A percentile compares a stretch with the other conserved stretches of the same genome.
phyloP scores from a whole-genome alignment of 1,284 basidiomycete species.

The Marasmius tenuissimus region DNA sequence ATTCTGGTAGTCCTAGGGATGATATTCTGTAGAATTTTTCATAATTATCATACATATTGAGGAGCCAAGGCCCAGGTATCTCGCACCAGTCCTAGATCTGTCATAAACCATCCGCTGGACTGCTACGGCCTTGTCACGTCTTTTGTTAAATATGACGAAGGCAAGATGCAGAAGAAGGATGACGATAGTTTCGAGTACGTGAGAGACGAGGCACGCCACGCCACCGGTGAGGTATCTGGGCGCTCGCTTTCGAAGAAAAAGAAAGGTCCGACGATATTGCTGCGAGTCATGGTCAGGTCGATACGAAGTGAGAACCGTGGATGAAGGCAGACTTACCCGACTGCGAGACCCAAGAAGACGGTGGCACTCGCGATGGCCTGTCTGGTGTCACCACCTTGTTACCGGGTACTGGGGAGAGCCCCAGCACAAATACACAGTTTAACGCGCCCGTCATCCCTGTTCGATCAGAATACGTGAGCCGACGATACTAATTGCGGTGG shows the following conservation, averaged over 20 bases:
- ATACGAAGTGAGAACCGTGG: background rate
- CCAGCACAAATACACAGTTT: slow-evolving; percentile 43
- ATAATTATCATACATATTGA: no score
- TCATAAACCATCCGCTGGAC: slow-evolving; percentile 22
- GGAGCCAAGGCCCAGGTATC: no score
- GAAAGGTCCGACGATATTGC: slow-evolving; percentile 42
- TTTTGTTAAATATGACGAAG: slow-evolving; percentile 36
- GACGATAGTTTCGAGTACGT: slow-evolving; percentile 29
- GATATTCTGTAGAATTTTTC: no score
- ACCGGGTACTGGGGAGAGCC: slow-evolving; percentile 42
- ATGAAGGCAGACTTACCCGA: slow-evolving; percentile 25
- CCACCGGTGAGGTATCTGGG: slow-evolving; percentile 41
- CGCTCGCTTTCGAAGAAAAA: slow-evolving; percentile 36
- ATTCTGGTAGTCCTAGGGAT: no score
- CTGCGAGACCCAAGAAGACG: slow-evolving; percentile 27
- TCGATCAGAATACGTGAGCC: background rate
- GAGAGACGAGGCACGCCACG: slow-evolving; percentile 36
- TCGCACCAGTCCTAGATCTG: slow-evolving; percentile 9
- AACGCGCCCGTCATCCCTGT: slow-evolving; percentile 37
- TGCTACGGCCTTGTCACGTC: slow-evolving; percentile 29
- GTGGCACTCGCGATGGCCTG: slow-evolving; percentile 31
- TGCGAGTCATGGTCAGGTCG: slow-evolving; percentile 22
- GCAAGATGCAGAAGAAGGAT: slow-evolving; percentile 37
- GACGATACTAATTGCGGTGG: background rate
- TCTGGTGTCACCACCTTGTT: slow-evolving; percentile 48